Percentiles rank a stretch among this genome's conserved stretches.
Conservation (phyloP, 768 basidiomycete genomes). For the Tephrocybe sp. region DNA sequence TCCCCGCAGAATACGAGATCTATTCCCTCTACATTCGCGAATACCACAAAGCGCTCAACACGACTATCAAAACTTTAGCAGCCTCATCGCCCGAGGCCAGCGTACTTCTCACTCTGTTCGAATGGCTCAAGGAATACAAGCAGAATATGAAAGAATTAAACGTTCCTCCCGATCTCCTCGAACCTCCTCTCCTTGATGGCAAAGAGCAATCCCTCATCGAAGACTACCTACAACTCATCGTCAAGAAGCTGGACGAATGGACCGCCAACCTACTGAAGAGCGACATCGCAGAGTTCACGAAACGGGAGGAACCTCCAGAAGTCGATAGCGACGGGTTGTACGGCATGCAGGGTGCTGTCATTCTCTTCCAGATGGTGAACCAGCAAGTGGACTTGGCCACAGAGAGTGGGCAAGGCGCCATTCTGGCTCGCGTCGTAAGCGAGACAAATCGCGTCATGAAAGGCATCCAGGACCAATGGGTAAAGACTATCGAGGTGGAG, state of each 20-base stretch:
- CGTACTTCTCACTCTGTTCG: slow-evolving; percentile 78
- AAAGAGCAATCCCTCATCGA: slow-evolving; percentile 93
- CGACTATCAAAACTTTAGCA: slow-evolving; percentile 66
- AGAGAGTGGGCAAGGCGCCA: slow-evolving; percentile 93
- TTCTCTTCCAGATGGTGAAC: slow-evolving; percentile 98
- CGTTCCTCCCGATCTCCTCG: slow-evolving; percentile 74
- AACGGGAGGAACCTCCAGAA: slow-evolving; percentile 84
- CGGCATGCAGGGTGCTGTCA: slow-evolving; percentile 88
- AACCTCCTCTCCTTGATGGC: slow-evolving; percentile 91
- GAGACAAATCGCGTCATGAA: slow-evolving; percentile 91
- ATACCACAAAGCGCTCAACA: slow-evolving; percentile 85
- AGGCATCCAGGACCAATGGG: slow-evolving; percentile 84
- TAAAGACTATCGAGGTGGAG: slow-evolving; percentile 76
- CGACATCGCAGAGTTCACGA: slow-evolving; percentile 80
- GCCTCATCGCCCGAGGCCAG: slow-evolving; percentile 83
- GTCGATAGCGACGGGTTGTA: slow-evolving; percentile 86
- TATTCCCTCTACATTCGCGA: slow-evolving; percentile 78
- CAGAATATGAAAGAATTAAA: slow-evolving; percentile 92
- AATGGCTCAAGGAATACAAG: slow-evolving; percentile 96
- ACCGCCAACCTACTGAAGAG: slow-evolving; percentile 89
- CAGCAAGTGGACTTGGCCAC: slow-evolving; percentile 93
- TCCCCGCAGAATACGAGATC: slow-evolving; percentile 91
- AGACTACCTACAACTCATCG: slow-evolving; percentile 90
- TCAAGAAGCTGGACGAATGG: slow-evolving; percentile 97
- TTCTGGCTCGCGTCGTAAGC: slow-evolving; percentile 85